phyloP scores from a whole-genome alignment of 805 yeast species.

The Saccharomycopsis microspora region DNA sequence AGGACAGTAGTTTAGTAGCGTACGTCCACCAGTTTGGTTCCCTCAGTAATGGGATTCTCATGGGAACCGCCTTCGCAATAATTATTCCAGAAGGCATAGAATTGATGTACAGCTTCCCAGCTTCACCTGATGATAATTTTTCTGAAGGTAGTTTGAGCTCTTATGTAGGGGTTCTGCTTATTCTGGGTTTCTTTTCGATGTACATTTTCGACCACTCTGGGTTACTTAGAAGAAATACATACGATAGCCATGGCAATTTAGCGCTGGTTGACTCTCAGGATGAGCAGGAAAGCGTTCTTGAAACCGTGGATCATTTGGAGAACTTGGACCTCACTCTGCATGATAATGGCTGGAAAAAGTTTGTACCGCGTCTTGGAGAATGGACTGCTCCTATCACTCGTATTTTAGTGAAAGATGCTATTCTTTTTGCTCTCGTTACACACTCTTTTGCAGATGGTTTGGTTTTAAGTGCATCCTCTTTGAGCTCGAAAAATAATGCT shows the following conservation, averaged over 20 bases:
- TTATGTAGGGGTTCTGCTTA: slow-evolving; percentile 35
- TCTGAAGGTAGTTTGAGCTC: not conserved
- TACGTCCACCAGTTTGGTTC: slow-evolving; percentile 30
- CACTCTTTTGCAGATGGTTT: slow-evolving; percentile 69
- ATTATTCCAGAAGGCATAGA: slow-evolving; percentile 60
- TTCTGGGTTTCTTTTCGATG: slow-evolving; percentile 46
- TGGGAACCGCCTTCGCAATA: slow-evolving; percentile 47
- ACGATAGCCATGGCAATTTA: not conserved
- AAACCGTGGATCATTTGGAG: not conserved
- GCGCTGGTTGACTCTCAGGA: not conserved
- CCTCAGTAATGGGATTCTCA: slow-evolving; percentile 47
- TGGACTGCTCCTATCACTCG: not conserved
- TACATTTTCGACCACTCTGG: slow-evolving; percentile 35
- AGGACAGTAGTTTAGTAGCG: slow-evolving; percentile 17
- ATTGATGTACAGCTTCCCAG: not conserved
- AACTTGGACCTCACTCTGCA: not conserved
- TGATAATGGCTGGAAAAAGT: slow-evolving; percentile 17
- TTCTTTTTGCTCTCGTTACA: slow-evolving; percentile 50
- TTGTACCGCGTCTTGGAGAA: not conserved
- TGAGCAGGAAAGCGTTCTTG: not conserved
- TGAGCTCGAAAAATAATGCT: slow-evolving; percentile 27
- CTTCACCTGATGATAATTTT: not conserved
- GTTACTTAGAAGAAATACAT: slow-evolving; percentile 10
- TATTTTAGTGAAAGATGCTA: slow-evolving; percentile 30
- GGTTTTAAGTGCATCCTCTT: slow-evolving; percentile 51